A percentile compares a stretch with the other conserved stretches of the same genome.
Evolutionary conservation across 176 grass and related monocot genomes (phyloP).

Genomic region (Puccinellia tenuiflora): DNA sequence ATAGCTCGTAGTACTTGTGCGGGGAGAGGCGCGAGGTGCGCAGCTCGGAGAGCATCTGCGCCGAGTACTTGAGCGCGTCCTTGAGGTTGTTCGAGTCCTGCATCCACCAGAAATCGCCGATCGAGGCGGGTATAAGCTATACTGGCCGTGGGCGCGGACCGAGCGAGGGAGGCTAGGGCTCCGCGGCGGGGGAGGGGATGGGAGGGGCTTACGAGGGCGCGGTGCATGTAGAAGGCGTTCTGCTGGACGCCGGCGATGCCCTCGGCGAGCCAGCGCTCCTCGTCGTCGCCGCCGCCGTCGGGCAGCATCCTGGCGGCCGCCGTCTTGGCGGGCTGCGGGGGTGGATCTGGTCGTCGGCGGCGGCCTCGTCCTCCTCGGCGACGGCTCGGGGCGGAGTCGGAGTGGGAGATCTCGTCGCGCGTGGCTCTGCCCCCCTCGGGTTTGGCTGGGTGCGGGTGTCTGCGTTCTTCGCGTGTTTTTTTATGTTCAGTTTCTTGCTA

Average conservation of each 20-base stretch:
- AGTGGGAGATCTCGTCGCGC: conserved; percentile 37
- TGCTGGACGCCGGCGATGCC: conserved; percentile 98
- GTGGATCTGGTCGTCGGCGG: conserved; percentile 40
- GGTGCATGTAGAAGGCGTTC: conserved; percentile 99
- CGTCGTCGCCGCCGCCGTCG: conserved; percentile 61
- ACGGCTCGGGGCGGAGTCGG: conserved; percentile 5
- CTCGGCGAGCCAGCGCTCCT: conserved; percentile 97
- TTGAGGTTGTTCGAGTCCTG: conserved; percentile 96
- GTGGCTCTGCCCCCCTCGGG: conserved; percentile 31
- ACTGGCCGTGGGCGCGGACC: not conserved
- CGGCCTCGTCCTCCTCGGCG: not conserved
- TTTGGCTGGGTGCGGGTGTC: conserved; percentile 35
- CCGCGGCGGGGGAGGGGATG: not conserved
- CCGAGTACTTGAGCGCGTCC: conserved; percentile 96
- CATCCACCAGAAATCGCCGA: conserved; percentile 4
- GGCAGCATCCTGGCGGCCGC: conserved; percentile 54
- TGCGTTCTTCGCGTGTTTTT: conserved; percentile 39
- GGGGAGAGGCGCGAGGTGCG: conserved; percentile 91
- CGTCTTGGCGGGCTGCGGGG: conserved; percentile 22
- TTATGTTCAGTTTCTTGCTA: conserved; percentile 18
- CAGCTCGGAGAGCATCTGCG: conserved; percentile 98
- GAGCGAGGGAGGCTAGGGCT: not conserved
- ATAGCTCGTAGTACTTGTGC: conserved; percentile 97
- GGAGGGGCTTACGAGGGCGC: conserved; percentile 57
- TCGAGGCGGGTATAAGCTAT: conserved; percentile 22